These are phyloP conservation scores for Coemansia sp. DNA, from an alignment of 192 early-diverging fungal genomes.

Conservation along the genomic window DNA sequence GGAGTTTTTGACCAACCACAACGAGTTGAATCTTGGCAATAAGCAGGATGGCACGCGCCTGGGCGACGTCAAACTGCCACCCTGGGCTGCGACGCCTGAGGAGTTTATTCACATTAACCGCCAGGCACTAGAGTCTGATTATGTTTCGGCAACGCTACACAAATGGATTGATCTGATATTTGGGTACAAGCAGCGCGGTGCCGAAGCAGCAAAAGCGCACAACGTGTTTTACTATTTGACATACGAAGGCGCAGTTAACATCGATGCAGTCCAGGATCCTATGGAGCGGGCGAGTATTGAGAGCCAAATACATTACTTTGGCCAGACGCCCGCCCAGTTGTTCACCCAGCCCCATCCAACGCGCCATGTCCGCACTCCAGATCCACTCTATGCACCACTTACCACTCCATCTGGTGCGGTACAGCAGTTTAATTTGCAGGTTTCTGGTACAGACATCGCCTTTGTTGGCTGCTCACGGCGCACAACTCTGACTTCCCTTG, in stretches of 20 bases:
- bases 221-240: slow-evolving; percentile 97
- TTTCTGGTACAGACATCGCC: slow-evolving; percentile 19
- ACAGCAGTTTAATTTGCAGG: slow-evolving; percentile 43
- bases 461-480: slow-evolving; percentile 29
- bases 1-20: slow-evolving; percentile 81
- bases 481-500: background rate
- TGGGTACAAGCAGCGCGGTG: slow-evolving; percentile 93
- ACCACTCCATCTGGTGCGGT: slow-evolving; percentile 26
- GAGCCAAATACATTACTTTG: slow-evolving; percentile 96
- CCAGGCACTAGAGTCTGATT: slow-evolving; percentile 75
- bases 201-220: slow-evolving; percentile 76
- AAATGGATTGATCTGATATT: slow-evolving; percentile 96
- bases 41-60: slow-evolving; percentile 63
- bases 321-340: slow-evolving; percentile 89
- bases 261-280: slow-evolving; percentile 85
- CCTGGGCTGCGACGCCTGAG: slow-evolving; percentile 78
- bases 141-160: slow-evolving; percentile 84
- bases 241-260: slow-evolving; percentile 93
- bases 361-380: slow-evolving; percentile 16
- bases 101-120: slow-evolving; percentile 85
- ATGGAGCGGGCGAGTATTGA: slow-evolving; percentile 86
- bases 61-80: slow-evolving; percentile 73
- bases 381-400: slow-evolving; percentile 23
- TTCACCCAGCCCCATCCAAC: slow-evolving; percentile 82
- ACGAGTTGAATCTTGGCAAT: slow-evolving; percentile 60